phyloP scores from a whole-genome alignment of 2,329 filamentous ascomycete genomes.

The Calonectria hawksworthii region DNA sequence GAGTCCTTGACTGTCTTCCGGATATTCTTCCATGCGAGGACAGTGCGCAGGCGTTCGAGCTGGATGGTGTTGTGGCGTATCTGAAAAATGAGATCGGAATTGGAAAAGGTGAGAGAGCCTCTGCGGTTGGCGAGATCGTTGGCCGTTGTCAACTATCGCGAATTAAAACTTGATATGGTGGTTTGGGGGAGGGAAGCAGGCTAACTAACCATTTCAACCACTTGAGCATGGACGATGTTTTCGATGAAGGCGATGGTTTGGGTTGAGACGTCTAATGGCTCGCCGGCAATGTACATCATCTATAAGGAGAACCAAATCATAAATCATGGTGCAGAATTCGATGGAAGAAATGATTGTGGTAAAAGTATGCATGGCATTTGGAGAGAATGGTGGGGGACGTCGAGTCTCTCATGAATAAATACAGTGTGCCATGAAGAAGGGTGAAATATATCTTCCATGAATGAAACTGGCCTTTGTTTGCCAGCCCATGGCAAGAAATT shows the following conservation, averaged over 20 bases:
- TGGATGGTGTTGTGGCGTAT: background rate
- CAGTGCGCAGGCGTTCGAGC: background rate
- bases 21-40: background rate
- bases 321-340: background rate
- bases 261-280: background rate
- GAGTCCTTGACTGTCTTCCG: background rate
- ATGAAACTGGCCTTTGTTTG: background rate
- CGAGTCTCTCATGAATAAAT: background rate
- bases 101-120: background rate
- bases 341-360: background rate
- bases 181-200: background rate
- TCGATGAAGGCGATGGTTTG: slow-evolving; percentile 1
- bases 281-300: slow-evolving; percentile 2
- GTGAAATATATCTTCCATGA: too few relatives aligned
- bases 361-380: background rate
- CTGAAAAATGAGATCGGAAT: background rate
- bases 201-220: background rate
- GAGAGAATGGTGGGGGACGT: background rate
- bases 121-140: background rate
- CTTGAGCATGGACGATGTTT: background rate
- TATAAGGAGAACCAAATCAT: background rate
- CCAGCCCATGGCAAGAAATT: background rate
- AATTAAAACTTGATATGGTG: background rate
- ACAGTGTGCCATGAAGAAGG: background rate
- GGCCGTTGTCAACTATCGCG: background rate